Percentiles rank a stretch among this genome's conserved stretches.
These are phyloP conservation scores for barley (Hordeum vulgare) DNA, from an alignment of 176 grass and related monocot species.

Conservation along the genomic window MorexV3_pseudomolecules_assembly NC_058521.1:307651132-307651631, in stretches of 20 bases:
- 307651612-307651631: conserved; percentile 1
- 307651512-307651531: neutral
- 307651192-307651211: neutral
- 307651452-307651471: neutral
- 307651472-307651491: neutral
- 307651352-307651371: conserved; percentile 93
- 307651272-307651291: conserved; percentile 91
- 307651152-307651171: neutral
- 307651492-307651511: too few relatives aligned
- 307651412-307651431: conserved; percentile 61
- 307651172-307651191: neutral
- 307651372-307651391: conserved; percentile 89
- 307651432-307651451: neutral
- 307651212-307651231: neutral
- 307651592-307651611: neutral
- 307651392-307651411: conserved; percentile 92
- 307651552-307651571: neutral
- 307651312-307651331: conserved; percentile 75
- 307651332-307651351: conserved; percentile 92
- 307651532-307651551: neutral
- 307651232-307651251: conserved; percentile 83
- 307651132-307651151: neutral
- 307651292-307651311: conserved; percentile 86
- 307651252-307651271: conserved; percentile 99
- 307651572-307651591: neutral